Percentiles rank a stretch among this genome's conserved stretches.
Conservation (phyloP, 2,329 filamentous ascomycete genomes). For the Dothidotthia symphoricarpi region DNA sequence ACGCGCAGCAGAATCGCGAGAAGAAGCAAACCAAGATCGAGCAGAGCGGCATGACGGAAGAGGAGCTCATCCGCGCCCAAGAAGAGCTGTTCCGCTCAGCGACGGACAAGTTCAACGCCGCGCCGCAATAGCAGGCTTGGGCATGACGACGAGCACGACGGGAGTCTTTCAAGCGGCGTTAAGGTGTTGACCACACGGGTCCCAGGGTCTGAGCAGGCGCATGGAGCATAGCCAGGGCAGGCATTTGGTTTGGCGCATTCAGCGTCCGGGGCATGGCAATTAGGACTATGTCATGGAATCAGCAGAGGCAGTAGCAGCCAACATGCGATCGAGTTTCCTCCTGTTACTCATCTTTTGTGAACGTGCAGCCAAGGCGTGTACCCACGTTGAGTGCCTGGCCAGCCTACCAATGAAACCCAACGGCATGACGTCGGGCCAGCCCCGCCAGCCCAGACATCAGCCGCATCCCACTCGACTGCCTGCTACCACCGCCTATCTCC, state of each 20-base stretch:
- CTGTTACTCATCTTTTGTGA: not conserved
- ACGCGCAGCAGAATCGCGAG: conserved; percentile 69
- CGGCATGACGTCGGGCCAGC: conserved; percentile 26
- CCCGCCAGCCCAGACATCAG: conserved; percentile 27
- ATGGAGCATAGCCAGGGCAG: conserved; percentile 22
- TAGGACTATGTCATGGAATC: no score
- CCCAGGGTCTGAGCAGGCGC: conserved; percentile 13
- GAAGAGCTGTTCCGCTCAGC: conserved; percentile 87
- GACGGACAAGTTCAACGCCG: conserved; percentile 66
- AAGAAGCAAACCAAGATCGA: conserved; percentile 98
- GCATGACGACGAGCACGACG: conserved; percentile 10
- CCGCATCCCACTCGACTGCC: conserved; percentile 19
- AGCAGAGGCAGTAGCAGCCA: no score
- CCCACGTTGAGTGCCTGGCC: no score
- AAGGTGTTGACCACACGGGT: conserved; percentile 18
- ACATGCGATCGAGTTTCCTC: no score
- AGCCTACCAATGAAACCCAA: conserved; percentile 3
- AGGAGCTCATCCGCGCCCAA: conserved; percentile 84
- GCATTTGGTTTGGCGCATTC: conserved; percentile 7
- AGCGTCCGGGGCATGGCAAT: no score
- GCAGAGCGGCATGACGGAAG: conserved; percentile 85
- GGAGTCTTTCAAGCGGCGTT: conserved; percentile 24
- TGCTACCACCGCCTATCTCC: conserved; percentile 13
- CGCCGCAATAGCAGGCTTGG: conserved; percentile 38
- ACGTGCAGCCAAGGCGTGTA: not conserved